Base-by-base conservation (phyloP, 345 rosid genomes). In the Gynandropsis gynandra region DNA sequence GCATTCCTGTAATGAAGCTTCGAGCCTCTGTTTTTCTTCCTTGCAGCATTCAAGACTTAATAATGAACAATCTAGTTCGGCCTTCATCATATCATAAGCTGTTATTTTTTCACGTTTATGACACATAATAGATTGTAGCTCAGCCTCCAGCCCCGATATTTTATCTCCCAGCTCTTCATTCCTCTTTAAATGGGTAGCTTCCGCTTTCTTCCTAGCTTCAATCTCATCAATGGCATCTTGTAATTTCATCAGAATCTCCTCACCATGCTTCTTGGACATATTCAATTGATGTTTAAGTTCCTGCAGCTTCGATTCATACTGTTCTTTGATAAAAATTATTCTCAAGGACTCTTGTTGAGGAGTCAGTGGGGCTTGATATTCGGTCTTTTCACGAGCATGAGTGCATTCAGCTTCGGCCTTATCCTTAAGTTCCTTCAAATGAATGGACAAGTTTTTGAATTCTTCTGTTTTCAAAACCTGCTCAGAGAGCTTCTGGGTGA, bases 21-120 rank as follows among this genome's bases (percentile, higher is more conserved):
- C 95, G 57, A 90, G 79, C 44, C 68, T 85, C 54, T 82, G 69
- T 50, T 92, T 87, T 69, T 92, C 98, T 79, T 87, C 96, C 73
- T 84, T 92, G 50, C 98, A 92, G 72, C 98, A 92, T 62, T 87
- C 95, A 0, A 92, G 93, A 68, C 95, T 92, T 61, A 92, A 79
- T 45, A 78, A 73, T 54, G 98, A 71, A 71, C 98, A 92, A 58
- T 92, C 98, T 69, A 85, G 58, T 64, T 92, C 95, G 56, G 96
- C 96, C 68, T 87, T 92, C 87, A 82, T 79, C 68, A 73, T 39
- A 66, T 92, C 96, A 21, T 80, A 84, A 53, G 74, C 77, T 34
- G 74, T 84, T 38, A 58, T 60, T 58, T 69, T 84, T 70, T 87
- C 98, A 65, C 93, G 95, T 74, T 70, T 87, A 15, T 87, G 93